Evolutionary conservation across 1,284 basidiomycete species (phyloP), one percentile per base, ranked within the genome.

Genomic region (Ceratobasidium sp.): DNA sequence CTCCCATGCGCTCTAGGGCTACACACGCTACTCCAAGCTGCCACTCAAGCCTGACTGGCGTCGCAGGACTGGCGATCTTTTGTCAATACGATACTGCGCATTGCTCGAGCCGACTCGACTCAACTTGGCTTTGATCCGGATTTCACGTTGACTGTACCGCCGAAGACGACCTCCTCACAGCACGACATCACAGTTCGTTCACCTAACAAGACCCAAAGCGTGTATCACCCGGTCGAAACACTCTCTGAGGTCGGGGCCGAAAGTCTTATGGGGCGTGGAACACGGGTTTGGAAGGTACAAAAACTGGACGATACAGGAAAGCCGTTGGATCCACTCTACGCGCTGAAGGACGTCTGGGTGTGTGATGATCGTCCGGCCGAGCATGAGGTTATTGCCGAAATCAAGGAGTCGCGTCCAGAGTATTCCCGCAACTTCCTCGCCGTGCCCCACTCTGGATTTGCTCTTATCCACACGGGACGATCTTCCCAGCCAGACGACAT

Each of bases 201-300:
- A 26, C 15, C 62, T 33, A 44, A 20, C 38, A 20, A 52, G 20
- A n/a, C 42, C 20, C 23, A 28, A n/a, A 73, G 40, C 26, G 44
- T 42, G 26, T 42, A 61, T 33, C 57, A 38, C 40, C 23, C 62
- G 38, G 42, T 65, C 38, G 62, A 33, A 28, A 17, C 61, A 4
- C n/a, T 73, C 23, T 59, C 69, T 20, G 69, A 73, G 3, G 20
- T 48, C 33, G 69, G 56, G 10, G 57, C 57, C 42, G 56, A 61
- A 42, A 59, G 26, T 48, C 33, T 73, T 38, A 59, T 48, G 6
- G 69, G 69, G n/a, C 69, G 56, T 40, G 69, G 69, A 50, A 73
- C 69, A 28, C 69, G 69, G 13, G 69, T 73, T 4, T 73, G 69
- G 69, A 46, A 46, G 42, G 69, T 73, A 17, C 69, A 57, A 33